These are phyloP conservation scores for Apiosordaria backusii DNA, from an alignment of 495 filamentous ascomycete species.

Conservation along the genomic window DNA sequence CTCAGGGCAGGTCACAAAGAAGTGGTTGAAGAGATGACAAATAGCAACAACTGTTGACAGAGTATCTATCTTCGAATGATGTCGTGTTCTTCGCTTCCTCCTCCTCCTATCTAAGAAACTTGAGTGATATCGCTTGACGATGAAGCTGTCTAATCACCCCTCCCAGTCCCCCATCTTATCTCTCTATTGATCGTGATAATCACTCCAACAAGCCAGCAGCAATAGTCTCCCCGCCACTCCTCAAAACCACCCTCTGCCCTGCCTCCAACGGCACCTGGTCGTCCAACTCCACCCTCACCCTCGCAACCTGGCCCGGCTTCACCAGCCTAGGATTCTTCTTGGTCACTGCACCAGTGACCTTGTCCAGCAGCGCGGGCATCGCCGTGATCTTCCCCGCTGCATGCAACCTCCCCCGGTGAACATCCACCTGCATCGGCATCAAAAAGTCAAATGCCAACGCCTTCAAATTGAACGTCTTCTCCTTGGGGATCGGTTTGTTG, in stretches of 20 bases:
- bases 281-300: constrained; percentile 66
- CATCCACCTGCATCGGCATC: constrained; percentile 81
- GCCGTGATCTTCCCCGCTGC: constrained; percentile 67
- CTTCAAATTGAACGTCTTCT: constrained; percentile 72
- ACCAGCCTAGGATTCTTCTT: constrained; percentile 87
- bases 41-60: too few relatives aligned
- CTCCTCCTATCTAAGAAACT: too few relatives aligned
- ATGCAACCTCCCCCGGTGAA: constrained; percentile 81
- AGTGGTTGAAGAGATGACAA: too few relatives aligned
- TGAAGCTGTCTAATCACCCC: background rate
- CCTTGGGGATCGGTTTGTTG: constrained; percentile 60
- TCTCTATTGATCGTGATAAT: background rate
- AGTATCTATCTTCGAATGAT: too few relatives aligned
- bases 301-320: constrained; percentile 65
- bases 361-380: constrained; percentile 71
- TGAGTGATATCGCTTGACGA: background rate
- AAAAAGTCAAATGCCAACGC: constrained; percentile 85
- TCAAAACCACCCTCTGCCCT: constrained; percentile 73
- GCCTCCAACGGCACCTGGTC: constrained; percentile 73
- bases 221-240: constrained; percentile 74
- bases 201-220: constrained; percentile 83
- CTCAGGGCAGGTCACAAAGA: background rate
- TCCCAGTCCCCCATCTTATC: background rate
- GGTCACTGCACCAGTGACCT: constrained; percentile 58
- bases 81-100: too few relatives aligned